Conservation (phyloP, 2,329 filamentous ascomycete genomes). For the Gnomoniopsis sp. region DNA sequence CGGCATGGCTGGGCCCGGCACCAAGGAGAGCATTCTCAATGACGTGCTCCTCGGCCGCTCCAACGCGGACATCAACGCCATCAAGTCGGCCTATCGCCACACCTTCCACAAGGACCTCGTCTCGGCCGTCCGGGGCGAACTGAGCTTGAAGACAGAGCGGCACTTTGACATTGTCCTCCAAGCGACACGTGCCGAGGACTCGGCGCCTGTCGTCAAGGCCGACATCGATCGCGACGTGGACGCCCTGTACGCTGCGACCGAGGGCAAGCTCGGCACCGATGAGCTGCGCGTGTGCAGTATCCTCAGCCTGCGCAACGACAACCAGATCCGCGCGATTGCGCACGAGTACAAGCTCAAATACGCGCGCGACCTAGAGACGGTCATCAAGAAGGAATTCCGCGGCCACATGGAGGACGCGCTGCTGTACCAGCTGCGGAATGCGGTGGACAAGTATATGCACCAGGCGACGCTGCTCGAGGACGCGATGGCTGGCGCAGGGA, state of each 20-base stretch:
- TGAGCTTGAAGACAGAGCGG: conserved; percentile 81
- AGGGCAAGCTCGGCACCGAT: conserved; percentile 70
- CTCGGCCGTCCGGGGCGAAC: conserved; percentile 68
- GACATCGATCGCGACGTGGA: conserved; percentile 73
- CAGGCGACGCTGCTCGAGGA: conserved; percentile 82
- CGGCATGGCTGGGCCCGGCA: conserved; percentile 76
- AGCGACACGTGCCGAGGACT: conserved; percentile 74
- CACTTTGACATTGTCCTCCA: conserved; percentile 81
- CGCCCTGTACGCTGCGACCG: conserved; percentile 73
- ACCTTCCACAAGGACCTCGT: conserved; percentile 67
- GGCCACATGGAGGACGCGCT: conserved; percentile 91
- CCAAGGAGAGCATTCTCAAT: conserved; percentile 81
- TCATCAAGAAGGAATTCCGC: conserved; percentile 76
- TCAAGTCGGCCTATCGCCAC: conserved; percentile 74
- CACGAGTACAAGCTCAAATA: conserved; percentile 73
- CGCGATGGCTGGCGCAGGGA: conserved; percentile 81
- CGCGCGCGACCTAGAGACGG: conserved; percentile 64
- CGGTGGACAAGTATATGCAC: conserved; percentile 76
- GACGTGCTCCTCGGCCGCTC: conserved; percentile 79
- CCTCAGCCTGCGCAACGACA: conserved; percentile 70
- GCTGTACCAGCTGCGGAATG: conserved; percentile 72
- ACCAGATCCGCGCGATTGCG: conserved; percentile 78
- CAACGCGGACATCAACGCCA: conserved; percentile 84
- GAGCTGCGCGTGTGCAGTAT: conserved; percentile 76
- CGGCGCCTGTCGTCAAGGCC: conserved; percentile 67